Evolutionary conservation across 148 eudicot genomes (phyloP), one percentile per base, ranked within the genome.

Genomic region (Fallopia convolvulus): DNA sequence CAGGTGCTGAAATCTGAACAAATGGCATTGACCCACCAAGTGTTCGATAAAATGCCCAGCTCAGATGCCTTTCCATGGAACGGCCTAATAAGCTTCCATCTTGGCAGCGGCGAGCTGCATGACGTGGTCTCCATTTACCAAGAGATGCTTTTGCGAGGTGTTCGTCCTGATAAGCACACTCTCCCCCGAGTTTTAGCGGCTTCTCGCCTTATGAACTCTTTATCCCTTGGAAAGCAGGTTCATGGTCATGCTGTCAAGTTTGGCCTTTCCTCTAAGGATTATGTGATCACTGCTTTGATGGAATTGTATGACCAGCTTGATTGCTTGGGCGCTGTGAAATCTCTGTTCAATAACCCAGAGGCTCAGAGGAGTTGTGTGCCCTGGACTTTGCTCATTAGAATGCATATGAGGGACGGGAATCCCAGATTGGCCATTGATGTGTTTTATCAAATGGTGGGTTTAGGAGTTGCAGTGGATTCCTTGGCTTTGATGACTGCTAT

Each of bases 221-320:
- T 89, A 15, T 49, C 73, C 13, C 78, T 91, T 36, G 95, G 92
- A 10, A 87, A 76, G 72, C 92, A 89, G 80, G 74, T 89, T 52
- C 95, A 91, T 80, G 85, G 85, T 13, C 89, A 89, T 61, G 91
- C 88, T 75, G 75, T 89, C n/a, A 91, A 91, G 79, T 76, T 84
- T 10, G 89, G 89, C 6, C 63, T 87, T 23, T 79, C 81, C 70
- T 81, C 81, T 8, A 83, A 85, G 70, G 78, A 80, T n/a, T 87
- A 89, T 82, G 88, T 91, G n/a, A 74, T 82, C 68, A 81, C 89
- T 46, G 89, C 92, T 32, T 76, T 91, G n/a, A 82, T 91, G 81
- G 84, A 89, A 84, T 76, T 91, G 80, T 91, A 91, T 75, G 92
- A 89, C 21, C 79, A 78, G 18, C 81, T 91, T 65, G 91, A 80